Evolutionary conservation across 148 eudicot genomes (phyloP).

Genomic region (Mesembryanthemum crystallinum): DNA sequence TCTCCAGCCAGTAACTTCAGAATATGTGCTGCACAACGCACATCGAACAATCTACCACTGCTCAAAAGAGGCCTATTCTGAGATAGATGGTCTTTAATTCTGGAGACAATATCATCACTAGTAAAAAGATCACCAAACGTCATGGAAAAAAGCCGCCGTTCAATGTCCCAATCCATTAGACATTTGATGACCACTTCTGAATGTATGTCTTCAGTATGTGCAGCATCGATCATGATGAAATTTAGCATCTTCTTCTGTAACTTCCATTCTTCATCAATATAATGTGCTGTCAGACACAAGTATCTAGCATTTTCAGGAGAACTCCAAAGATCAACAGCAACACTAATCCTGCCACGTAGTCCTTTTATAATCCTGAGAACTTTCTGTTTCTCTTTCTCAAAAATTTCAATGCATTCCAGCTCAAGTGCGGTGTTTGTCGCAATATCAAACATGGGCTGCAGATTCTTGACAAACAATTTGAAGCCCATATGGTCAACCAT

Average conservation of each 20-base stretch:
- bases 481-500: conserved; percentile 94
- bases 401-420: conserved; percentile 68
- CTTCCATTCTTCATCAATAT: conserved; percentile 82
- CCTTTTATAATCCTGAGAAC: conserved; percentile 50
- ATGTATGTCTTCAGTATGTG: conserved; percentile 72
- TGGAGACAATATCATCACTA: conserved; percentile 58
- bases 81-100: conserved; percentile 71
- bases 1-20: conserved; percentile 69
- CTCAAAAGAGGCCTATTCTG: conserved; percentile 84
- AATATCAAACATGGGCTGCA: conserved; percentile 83
- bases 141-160: conserved; percentile 78
- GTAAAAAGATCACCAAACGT: conserved; percentile 75
- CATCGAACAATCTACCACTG: conserved; percentile 72
- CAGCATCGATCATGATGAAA: conserved; percentile 67
- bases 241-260: conserved; percentile 75
- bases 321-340: conserved; percentile 80
- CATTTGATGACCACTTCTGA: conserved; percentile 84
- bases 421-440: conserved; percentile 56
- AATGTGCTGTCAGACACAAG: conserved; percentile 77
- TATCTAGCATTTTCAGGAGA: conserved; percentile 72
- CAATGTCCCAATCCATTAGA: conserved; percentile 85
- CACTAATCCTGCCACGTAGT: conserved; percentile 71
- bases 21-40: conserved; percentile 67
- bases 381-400: conserved; percentile 71
- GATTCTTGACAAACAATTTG: conserved; percentile 81